Percentiles rank a stretch among this genome's conserved stretches.
These are phyloP conservation scores for Ascosphaera aggregata DNA, from an alignment of 2,329 filamentous ascomycete species.

Conservation along the genomic window DNA sequence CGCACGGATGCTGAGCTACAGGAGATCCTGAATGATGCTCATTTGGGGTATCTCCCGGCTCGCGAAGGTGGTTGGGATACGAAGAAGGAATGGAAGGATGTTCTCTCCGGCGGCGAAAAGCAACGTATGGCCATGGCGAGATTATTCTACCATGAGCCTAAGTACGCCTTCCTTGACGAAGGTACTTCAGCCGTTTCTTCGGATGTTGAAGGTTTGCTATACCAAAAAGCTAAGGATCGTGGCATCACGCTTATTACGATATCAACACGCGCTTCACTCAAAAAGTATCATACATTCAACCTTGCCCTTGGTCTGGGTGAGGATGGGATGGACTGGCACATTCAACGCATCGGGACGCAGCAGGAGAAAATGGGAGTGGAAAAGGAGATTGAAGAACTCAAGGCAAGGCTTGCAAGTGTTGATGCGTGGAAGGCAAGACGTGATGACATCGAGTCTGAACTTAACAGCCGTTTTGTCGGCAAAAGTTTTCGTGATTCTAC, in stretches of 20 bases:
- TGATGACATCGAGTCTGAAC: slow-evolving; percentile 60
- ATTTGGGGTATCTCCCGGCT: slow-evolving; percentile 69
- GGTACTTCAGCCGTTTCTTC: slow-evolving; percentile 84
- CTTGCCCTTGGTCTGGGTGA: slow-evolving; percentile 63
- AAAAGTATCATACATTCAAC: slow-evolving; percentile 88
- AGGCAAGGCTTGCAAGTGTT: slow-evolving; percentile 57
- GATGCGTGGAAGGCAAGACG: slow-evolving; percentile 60
- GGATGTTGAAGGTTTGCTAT: slow-evolving; percentile 82
- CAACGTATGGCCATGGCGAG: slow-evolving; percentile 83
- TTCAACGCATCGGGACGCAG: slow-evolving; percentile 82
- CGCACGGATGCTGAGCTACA: slow-evolving; percentile 58
- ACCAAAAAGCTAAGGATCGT: slow-evolving; percentile 77
- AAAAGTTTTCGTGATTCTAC: slow-evolving; percentile 8
- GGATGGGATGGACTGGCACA: slow-evolving; percentile 68
- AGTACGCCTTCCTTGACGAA: slow-evolving; percentile 87
- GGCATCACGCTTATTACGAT: slow-evolving; percentile 94
- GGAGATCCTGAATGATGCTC: slow-evolving; percentile 56
- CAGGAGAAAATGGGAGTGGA: slow-evolving; percentile 85
- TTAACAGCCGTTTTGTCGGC: slow-evolving; percentile 40
- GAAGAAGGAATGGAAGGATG: slow-evolving; percentile 94
- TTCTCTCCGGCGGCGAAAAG: slow-evolving; percentile 92
- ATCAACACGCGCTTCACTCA: slow-evolving; percentile 78
- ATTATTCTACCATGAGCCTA: slow-evolving; percentile 79
- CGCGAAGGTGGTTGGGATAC: slow-evolving; percentile 94
- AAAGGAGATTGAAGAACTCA: slow-evolving; percentile 66